Conservation (phyloP, 73 alveolate genomes). For the Symbiodinium natans region DNA sequence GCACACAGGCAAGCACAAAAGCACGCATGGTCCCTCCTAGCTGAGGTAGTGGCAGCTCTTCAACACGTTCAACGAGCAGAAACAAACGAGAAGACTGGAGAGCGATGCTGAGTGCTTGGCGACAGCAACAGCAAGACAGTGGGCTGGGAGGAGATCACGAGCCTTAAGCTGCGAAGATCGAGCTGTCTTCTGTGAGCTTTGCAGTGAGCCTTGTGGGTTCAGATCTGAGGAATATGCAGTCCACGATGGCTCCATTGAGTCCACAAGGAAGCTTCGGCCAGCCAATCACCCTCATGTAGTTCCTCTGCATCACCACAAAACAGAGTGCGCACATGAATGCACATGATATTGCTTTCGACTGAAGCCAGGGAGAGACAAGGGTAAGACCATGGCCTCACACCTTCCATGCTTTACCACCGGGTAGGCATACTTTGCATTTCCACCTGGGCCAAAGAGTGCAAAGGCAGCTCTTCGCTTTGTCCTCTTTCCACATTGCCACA, state of each 20-base stretch:
- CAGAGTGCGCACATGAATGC: neutral
- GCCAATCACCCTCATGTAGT: conserved; percentile 55
- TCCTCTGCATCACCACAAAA: conserved; percentile 3
- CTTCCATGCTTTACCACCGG: neutral
- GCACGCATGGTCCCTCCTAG: too few species aligned
- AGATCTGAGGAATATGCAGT: neutral
- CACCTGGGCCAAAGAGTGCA: neutral
- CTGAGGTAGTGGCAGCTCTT: too few species aligned
- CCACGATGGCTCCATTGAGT: conserved; percentile 93
- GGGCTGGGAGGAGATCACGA: conserved; percentile 61
- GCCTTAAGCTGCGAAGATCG: neutral
- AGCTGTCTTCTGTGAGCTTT: neutral
- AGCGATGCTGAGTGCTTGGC: neutral
- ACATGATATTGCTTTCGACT: too few species aligned
- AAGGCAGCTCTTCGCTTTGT: too few species aligned
- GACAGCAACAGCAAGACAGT: conserved; percentile 61
- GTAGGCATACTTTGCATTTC: neutral
- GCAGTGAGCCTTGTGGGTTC: neutral
- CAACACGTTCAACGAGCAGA: too few species aligned
- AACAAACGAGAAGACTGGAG: too few species aligned
- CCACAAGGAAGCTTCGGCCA: conserved; percentile 74
- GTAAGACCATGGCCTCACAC: too few species aligned
- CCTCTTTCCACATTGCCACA: too few species aligned
- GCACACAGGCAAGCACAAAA: too few species aligned
- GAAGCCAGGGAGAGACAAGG: too few species aligned